Conservation (phyloP, 768 basidiomycete genomes). For the Suillus subalutaceus region DNA sequence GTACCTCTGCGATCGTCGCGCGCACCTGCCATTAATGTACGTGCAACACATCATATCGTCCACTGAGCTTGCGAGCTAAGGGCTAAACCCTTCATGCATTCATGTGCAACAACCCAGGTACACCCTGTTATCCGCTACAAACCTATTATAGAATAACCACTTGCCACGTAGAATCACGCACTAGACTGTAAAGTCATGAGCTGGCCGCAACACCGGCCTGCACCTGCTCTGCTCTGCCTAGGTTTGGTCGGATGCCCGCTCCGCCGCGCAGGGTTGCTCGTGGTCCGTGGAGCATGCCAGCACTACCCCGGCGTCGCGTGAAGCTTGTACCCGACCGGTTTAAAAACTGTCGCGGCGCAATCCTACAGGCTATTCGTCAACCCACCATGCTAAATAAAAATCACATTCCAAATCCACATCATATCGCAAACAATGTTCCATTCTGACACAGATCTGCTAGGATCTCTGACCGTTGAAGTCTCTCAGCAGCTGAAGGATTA, state of each 20-base stretch:
- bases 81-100: background rate
- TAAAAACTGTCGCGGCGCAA: background rate
- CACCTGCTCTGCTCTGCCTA: too few relatives aligned
- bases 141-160: background rate
- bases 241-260: too few relatives aligned
- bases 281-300: background rate
- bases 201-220: too few relatives aligned
- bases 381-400: background rate
- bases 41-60: background rate
- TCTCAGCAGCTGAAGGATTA: conserved; percentile 6
- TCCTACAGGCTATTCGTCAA: background rate
- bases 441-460: background rate
- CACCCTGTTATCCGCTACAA: background rate
- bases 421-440: background rate
- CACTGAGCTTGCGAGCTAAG: background rate
- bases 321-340: background rate
- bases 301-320: background rate
- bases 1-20: background rate
- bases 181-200: background rate
- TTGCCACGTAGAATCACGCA: background rate
- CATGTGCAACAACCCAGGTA: background rate
- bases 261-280: background rate
- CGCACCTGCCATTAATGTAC: background rate
- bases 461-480: conserved; percentile 4
- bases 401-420: background rate